A percentile compares a stretch with the other conserved stretches of the same genome.
These are phyloP conservation scores for Alloascoidea hylecoeti DNA, from an alignment of 805 yeast species.

Conservation along the genomic window DNA sequence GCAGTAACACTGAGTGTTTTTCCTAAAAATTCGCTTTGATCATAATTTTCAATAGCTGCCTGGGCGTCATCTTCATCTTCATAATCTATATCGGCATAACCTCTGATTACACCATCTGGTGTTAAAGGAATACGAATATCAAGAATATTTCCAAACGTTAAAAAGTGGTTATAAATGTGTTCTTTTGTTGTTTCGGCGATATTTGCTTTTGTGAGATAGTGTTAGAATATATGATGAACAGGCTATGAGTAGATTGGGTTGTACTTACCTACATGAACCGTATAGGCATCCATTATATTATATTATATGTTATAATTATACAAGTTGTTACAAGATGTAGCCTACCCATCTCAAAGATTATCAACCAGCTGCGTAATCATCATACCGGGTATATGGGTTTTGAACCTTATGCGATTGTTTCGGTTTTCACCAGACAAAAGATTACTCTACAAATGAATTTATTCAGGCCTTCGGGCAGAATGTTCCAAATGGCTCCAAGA, in stretches of 20 bases:
- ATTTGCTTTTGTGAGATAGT: neutral
- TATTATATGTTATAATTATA: too few species aligned
- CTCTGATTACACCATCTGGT: slow-evolving; percentile 10
- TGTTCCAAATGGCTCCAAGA: too few species aligned
- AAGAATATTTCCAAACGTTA: slow-evolving; percentile 1
- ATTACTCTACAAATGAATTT: too few species aligned
- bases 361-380: too few species aligned
- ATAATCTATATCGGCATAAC: slow-evolving; percentile 14
- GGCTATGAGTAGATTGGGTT: neutral
- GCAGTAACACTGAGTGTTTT: slow-evolving; percentile 11
- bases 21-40: slow-evolving; percentile 13
- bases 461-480: too few species aligned
- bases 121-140: slow-evolving; percentile 17
- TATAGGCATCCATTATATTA: slow-evolving; percentile 39
- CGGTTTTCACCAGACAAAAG: too few species aligned
- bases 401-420: too few species aligned
- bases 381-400: too few species aligned
- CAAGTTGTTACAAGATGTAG: too few species aligned
- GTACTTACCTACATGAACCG: neutral
- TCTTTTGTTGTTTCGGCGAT: neutral
- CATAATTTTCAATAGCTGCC: slow-evolving; percentile 19
- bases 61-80: slow-evolving; percentile 16
- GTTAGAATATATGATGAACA: neutral
- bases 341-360: too few species aligned
- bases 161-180: neutral